Evolutionary conservation across 306 rosid genomes (phyloP), one percentile per base, ranked within the genome.

Genomic region (Abrus pulchellus): DNA sequence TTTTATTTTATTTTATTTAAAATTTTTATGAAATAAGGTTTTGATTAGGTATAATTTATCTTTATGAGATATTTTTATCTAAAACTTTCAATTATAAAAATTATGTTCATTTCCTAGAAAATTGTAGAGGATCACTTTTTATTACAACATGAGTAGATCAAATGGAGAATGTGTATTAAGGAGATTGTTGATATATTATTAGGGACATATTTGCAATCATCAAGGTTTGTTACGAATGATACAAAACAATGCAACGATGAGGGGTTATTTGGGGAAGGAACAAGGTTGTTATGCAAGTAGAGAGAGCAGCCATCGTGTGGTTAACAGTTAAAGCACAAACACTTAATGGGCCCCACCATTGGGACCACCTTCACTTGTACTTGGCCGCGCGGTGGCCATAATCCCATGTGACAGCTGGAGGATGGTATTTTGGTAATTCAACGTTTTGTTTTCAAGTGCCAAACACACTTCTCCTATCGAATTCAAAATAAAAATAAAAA

Each of bases 251-350:
- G 48, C 48, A 44, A 44, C 8, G 9, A 44, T 44, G 3, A 38
- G 5, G 8, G 8, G 72, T 73, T 48, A 71, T 82, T 55, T 72
- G 66, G 82, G 60, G 41, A 84, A 57, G 45, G 10, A 80, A 52
- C 14, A 11, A 72, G 72, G 72, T 60, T 32, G 61, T 83, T 68
- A 74, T 68, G 52, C n/a, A 40, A 53, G 69, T 34, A 72, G 65
- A 9, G 9, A 62, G 5, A 41, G 48, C 49, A 63, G 32, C 48
- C 69, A 36, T 9, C 13, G 6, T 4, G 2, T 36, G 40, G 2
- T 36, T 36, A 2, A 36, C 40, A 36, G 40, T 43, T 43, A 43
- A 43, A 43, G 47, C 8, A 6, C 5, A 43, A 2, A 43, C 6
- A 4, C 47, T 7, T 6, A 3, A 20, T 41, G 71, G 50, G 12